Evolutionary conservation across 257 asterid species (phyloP), one percentile per base, ranked within the genome.

Genomic region (Plantago elongata): DNA sequence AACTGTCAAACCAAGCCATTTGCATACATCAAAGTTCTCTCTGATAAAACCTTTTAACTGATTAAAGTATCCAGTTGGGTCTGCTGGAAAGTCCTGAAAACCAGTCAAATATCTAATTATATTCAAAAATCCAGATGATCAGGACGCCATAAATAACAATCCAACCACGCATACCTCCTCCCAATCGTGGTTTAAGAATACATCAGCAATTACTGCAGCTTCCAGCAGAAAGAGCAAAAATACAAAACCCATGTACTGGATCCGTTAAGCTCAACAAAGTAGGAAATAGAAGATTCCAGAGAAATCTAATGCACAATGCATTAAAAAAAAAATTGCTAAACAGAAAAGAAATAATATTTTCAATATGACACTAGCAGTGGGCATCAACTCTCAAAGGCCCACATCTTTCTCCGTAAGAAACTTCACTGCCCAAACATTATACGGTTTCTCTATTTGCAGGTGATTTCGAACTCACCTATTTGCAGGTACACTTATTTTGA

Each of bases 71-170:
- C 95, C 97, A 27, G 97, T 78, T 65, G 80, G 70, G 64, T 92
- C 99, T 66, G 70, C 70, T 0, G 97, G 99, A 68, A 92, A 89
- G 83, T 89, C 95, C 97, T 89, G 83, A 76, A 59, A 70, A 56
- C 60, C 58, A 47, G 51, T 45, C 27, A 42, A 54, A 40, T 57
- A 5, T 45, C 17, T 40, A 42, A 62, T 57, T 46, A 68, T 60
- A 57, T 55, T 9, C 13, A 18, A 29, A 54, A 47, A 30, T 29
- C 34, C 42, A 46, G 60, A 64, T n/a, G 57, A 71, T 64, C 40
- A 13, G 50, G 22, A 49, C 48, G 40, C 9, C 14, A 58, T 29
- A 61, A 72, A 30, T 63, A 58, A 51, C 45, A 12, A 63, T 52
- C 42, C 57, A 40, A 69, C 27, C 27, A 49, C 27, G 45, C 64